These are phyloP conservation scores for Lathyrus oleraceus DNA, from an alignment of 306 rosid genomes.

Conservation along the genomic window DNA sequence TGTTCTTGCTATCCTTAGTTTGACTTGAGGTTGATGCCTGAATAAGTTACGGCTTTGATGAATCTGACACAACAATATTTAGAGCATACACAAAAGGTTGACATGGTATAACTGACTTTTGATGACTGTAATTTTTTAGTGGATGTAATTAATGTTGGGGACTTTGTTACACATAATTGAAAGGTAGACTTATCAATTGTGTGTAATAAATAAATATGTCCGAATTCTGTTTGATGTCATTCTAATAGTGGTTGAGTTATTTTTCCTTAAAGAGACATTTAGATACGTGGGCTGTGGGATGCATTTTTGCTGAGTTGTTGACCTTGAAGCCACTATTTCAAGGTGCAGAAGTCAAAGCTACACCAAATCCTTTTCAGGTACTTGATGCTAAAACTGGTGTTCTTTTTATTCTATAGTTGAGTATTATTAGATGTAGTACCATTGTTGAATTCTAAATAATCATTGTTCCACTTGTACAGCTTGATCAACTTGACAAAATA, in stretches of 20 bases:
- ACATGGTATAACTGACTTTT: constrained; percentile 6
- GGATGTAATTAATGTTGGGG: constrained; percentile 17
- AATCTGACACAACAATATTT: constrained; percentile 25
- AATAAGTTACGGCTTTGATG: constrained; percentile 11
- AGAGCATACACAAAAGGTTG: constrained; percentile 31
- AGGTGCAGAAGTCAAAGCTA: constrained; percentile 92
- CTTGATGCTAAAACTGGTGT: constrained; percentile 18
- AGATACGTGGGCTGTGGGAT: constrained; percentile 99
- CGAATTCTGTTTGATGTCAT: neutral
- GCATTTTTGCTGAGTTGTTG: constrained; percentile 98
- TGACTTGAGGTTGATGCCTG: constrained; percentile 27
- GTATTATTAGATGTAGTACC: constrained; percentile 11
- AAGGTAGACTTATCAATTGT: constrained; percentile 21
- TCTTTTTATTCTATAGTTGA: constrained; percentile 5
- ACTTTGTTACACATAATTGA: constrained; percentile 1
- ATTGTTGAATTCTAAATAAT: constrained; percentile 31
- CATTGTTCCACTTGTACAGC: constrained; percentile 59
- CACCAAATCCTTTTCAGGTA: constrained; percentile 92
- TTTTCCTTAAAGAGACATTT: constrained; percentile 44
- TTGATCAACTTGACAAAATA: constrained; percentile 97
- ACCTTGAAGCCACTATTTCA: constrained; percentile 97
- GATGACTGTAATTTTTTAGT: constrained; percentile 12
- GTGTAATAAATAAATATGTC: constrained; percentile 20
- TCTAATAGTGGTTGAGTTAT: constrained; percentile 23
- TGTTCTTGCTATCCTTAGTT: constrained; percentile 17